Evolutionary conservation across 805 yeast genomes (phyloP), one percentile per base, ranked within the genome.

Genomic region (Wickerhamiella qilinensis): DNA sequence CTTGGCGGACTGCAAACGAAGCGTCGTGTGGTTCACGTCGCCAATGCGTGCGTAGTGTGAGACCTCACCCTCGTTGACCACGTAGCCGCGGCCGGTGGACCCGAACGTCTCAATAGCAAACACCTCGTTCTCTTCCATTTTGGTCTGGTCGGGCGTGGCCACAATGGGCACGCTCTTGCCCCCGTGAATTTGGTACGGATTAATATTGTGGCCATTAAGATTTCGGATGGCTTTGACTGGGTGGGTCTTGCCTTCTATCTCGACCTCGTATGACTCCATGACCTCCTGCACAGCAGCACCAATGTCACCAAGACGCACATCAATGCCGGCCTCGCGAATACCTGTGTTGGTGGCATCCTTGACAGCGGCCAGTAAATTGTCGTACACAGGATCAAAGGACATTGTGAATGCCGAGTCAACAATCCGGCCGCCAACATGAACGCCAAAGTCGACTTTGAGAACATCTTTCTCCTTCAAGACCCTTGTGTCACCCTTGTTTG

Each of bases 101-200:
- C 98, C 98, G 54, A 91, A 91, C 2, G 99, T 91, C 63, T 91
- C 99, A 54, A 91, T 88, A 43, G 99, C 99, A 66, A 83, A 88
- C 2, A 84, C 77, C 59, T 91, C 98, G 46, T 95, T 95, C 64
- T 91, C 99, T 59, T 91, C 99, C 95, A 91, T 88, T 68, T 88
- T 88, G 9, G 97, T 91, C 58, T 71, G 71, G 57, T 91, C 98
- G 6, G 85, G 88, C 52, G 82, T 82, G 52, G 86, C 79, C 27
- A 91, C 94, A 52, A 91, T 91, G 15, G 99, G 99, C 35, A 91
- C 97, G 20, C 93, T 76, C 59, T 91, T 91, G 46, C 95, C 96
- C 31, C 86, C 91, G 59, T 91, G 99, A 52, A 91, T 91, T 38
- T 65, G 67, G 60, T 67, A 86, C 40, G 77, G 86, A 20, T 72